Conservation (phyloP, 106 monocot species). For the Xerophyta viscosa region DNA sequence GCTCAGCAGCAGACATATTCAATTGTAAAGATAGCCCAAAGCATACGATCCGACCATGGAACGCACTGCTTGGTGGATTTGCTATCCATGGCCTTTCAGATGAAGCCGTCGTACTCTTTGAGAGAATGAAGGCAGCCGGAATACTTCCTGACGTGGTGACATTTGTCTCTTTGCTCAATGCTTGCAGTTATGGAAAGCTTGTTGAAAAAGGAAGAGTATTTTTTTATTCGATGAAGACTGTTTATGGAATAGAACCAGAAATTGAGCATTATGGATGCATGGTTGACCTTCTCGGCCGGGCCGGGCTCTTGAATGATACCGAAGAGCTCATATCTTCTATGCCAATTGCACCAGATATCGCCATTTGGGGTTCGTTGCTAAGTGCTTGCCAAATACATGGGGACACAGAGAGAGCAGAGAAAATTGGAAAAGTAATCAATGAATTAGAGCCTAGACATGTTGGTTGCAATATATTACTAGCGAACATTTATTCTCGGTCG, state of each 20-base stretch:
- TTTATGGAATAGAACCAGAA: constrained; percentile 27
- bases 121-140: constrained; percentile 19
- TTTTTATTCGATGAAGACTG: constrained; percentile 28
- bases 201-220: constrained; percentile 36
- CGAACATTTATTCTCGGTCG: constrained; percentile 18
- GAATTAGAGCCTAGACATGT: constrained; percentile 13
- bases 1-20: constrained; percentile 20
- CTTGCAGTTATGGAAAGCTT: constrained; percentile 45
- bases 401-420: constrained; percentile 13
- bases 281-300: constrained; percentile 50
- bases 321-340: constrained; percentile 26
- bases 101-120: constrained; percentile 29
- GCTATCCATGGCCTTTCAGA: constrained; percentile 36
- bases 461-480: constrained; percentile 22
- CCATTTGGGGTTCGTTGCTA: constrained; percentile 36
- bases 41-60: constrained; percentile 30
- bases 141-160: constrained; percentile 36
- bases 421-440: constrained; percentile 15
- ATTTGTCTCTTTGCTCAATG: constrained; percentile 46
- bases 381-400: constrained; percentile 30
- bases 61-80: constrained; percentile 39
- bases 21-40: constrained; percentile 3
- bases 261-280: constrained; percentile 63
- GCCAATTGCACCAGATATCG: constrained; percentile 33
- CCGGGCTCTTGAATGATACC: constrained; percentile 38